phyloP scores from a whole-genome alignment of 805 yeast species.

The Lipomyces sp. region DNA sequence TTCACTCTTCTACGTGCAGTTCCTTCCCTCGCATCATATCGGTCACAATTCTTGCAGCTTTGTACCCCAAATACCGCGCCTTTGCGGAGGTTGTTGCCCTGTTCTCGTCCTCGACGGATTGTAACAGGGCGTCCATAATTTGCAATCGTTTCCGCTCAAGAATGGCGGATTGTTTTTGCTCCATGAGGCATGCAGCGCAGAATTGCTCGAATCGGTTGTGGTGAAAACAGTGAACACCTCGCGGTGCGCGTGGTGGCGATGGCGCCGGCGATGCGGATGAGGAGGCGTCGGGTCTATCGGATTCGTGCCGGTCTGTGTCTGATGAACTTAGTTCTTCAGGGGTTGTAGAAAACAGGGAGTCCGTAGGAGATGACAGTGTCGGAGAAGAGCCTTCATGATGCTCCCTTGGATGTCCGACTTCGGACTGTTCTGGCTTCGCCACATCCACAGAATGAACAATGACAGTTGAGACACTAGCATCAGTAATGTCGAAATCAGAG shows the following conservation, averaged over 20 bases:
- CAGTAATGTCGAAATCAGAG: not conserved
- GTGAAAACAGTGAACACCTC: not conserved
- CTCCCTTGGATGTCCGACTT: not conserved
- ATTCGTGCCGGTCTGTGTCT: not conserved
- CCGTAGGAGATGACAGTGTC: not conserved
- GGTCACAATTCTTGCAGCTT: not conserved
- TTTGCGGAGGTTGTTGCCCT: not conserved
- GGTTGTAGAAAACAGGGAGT: not conserved
- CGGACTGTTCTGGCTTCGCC: not conserved
- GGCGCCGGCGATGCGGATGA: not conserved
- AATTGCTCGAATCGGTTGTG: not conserved
- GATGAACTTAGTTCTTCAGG: not conserved
- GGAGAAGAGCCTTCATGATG: not conserved
- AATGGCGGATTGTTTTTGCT: not conserved
- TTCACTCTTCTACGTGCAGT: not conserved
- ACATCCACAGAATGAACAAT: not conserved
- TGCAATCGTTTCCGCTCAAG: slow-evolving; percentile 4
- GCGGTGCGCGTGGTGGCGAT: slow-evolving; percentile 1
- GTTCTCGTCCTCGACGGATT: slow-evolving; percentile 4
- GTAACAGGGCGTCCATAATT: slow-evolving; percentile 2
- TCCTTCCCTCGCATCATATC: not conserved
- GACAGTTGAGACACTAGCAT: slow-evolving; percentile 1
- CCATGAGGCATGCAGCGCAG: not conserved
- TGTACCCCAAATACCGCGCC: not conserved
- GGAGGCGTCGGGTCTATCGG: not conserved